These are phyloP conservation scores for Ricinus communis DNA, from an alignment of 345 rosid species.

Conservation along the genomic window DNA sequence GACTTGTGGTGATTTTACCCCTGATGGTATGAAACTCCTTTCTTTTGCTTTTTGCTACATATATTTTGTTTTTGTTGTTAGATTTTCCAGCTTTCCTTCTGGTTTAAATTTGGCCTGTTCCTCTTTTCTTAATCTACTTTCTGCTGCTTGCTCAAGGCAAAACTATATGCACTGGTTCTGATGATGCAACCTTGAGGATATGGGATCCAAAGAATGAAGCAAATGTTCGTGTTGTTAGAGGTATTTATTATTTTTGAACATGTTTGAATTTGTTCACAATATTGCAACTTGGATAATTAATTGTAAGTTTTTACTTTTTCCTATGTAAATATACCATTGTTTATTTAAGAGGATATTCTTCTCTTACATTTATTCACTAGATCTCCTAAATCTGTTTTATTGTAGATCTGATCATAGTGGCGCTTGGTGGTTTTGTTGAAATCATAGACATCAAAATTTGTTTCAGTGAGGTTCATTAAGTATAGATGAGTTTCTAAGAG, in stretches of 20 bases:
- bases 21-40: conserved; percentile 62
- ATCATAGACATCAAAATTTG: too few species aligned
- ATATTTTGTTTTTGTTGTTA: background rate
- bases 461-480: too few species aligned
- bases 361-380: too few species aligned
- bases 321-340: too few species aligned
- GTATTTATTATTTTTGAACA: conserved; percentile 26
- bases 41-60: background rate
- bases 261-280: too few species aligned
- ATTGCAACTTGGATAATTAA: too few species aligned
- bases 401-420: too few species aligned
- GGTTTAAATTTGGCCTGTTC: background rate
- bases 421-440: too few species aligned
- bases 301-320: too few species aligned
- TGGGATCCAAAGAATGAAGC: conserved; percentile 91
- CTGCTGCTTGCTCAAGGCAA: conserved; percentile 52
- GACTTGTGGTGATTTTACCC: conserved; percentile 92
- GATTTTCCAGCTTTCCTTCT: background rate
- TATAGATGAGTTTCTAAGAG: too few species aligned
- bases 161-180: conserved; percentile 85
- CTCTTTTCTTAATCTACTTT: conserved; percentile 4
- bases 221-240: conserved; percentile 66
- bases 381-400: too few species aligned
- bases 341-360: too few species aligned
- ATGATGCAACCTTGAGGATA: conserved; percentile 81